Base-by-base conservation (phyloP, 768 basidiomycete species). In the Fomitopsis pulvina region DNA sequence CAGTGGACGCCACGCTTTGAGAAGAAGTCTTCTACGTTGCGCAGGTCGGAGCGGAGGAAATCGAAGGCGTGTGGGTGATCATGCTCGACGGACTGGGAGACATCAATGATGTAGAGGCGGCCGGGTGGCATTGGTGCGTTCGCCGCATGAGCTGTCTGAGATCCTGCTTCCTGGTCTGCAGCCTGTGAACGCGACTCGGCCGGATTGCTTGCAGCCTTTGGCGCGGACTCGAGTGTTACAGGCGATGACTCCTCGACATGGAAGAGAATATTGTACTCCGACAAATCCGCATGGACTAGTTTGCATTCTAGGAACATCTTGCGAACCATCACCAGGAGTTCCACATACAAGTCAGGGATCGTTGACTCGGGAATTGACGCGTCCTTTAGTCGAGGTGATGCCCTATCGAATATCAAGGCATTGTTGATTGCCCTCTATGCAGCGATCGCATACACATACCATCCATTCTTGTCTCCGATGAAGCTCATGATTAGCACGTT, bases 401-500 rank as follows among this genome's bases (percentile, higher is more conserved):
- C 89, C 84, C 92, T 94, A 55, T 26, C n/a, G n/a, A 30, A 47
- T 10, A n/a, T n/a, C n/a, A n/a, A n/a, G n/a, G n/a, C n/a, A n/a
- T n/a, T n/a, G n/a, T n/a, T n/a, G n/a, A n/a, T n/a, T 39, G 21
- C 37, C 45, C 46, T 48, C 29, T 41, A 50, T 21, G 44, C 41
- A 41, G n/a, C n/a, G n/a, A 8, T 32, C 30, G 9, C 42, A 28
- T 26, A 29, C 28, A 72, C 80, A 56, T 67, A 91, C 92, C 89
- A 90, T 56, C 91, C 88, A 24, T 86, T 80, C 50, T 72, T 69
- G 59, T 84, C 77, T 6, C 95, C 94, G 14, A 99, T 67, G 63
- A 97, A 97, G 41, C 77, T 78, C 94, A 99, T 98, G 20, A 94
- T 92, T 22, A 99, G 78, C 7, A 99, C 90, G 62, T 99, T 99